phyloP scores from a whole-genome alignment of 2,329 filamentous ascomycete genomes.

The Aureobasidium uvarum region DNA sequence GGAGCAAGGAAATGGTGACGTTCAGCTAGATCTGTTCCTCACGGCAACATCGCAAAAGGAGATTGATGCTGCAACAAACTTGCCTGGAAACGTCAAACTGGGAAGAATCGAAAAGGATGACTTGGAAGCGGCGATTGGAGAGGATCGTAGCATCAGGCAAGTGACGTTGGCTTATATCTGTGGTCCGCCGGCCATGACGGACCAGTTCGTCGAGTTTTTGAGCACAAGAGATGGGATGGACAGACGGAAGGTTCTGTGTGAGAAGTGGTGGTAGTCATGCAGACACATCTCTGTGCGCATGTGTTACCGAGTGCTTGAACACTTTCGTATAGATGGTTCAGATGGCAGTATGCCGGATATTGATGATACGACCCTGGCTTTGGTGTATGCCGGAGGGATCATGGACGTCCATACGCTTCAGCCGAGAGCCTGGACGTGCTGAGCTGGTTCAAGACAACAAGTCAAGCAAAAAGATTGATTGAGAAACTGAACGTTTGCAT shows the following conservation, averaged over 20 bases:
- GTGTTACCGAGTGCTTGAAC: too few relatives aligned
- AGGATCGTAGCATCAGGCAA: slow-evolving; percentile 37
- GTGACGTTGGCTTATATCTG: slow-evolving; percentile 50
- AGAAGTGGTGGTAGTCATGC: slow-evolving; percentile 51
- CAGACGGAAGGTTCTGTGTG: slow-evolving; percentile 46
- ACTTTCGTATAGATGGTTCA: background rate
- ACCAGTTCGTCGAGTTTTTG: slow-evolving; percentile 46
- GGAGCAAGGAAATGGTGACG: slow-evolving; percentile 29
- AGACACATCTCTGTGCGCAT: background rate
- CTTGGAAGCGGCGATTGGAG: slow-evolving; percentile 43
- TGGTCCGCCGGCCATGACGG: slow-evolving; percentile 51
- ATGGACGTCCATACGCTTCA: background rate
- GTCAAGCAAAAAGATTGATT: background rate
- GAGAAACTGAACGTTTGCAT: background rate
- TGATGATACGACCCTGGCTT: background rate
- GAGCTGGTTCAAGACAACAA: too few relatives aligned
- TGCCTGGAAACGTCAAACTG: slow-evolving; percentile 21
- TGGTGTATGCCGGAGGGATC: background rate
- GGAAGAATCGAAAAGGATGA: slow-evolving; percentile 38
- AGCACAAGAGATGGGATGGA: slow-evolving; percentile 41
- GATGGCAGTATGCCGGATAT: background rate
- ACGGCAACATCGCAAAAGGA: slow-evolving; percentile 34
- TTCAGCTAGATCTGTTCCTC: slow-evolving; percentile 37
- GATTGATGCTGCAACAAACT: slow-evolving; percentile 4
- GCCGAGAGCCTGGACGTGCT: background rate